phyloP scores from a whole-genome alignment of 2,329 filamentous ascomycete genomes.

The Parasarocladium wereldwijsianum region DNA sequence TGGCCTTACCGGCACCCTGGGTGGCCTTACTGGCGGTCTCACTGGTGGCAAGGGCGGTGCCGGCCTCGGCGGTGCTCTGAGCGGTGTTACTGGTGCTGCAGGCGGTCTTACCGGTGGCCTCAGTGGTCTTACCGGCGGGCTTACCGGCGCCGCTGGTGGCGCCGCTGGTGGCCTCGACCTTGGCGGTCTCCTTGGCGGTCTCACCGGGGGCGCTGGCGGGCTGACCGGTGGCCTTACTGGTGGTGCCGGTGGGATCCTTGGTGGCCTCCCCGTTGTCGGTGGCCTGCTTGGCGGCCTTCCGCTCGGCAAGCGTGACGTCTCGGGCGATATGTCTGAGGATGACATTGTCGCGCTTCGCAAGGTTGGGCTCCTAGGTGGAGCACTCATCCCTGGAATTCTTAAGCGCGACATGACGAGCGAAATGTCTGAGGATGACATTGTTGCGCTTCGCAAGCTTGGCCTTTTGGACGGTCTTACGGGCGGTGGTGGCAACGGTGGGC shows the following conservation, averaged over 20 bases:
- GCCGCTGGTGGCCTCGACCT: neutral
- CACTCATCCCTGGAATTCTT: no score
- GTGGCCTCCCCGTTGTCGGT: neutral
- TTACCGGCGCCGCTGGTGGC: neutral
- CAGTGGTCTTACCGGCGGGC: neutral
- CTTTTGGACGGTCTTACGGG: no score
- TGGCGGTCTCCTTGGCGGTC: neutral
- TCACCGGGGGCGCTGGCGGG: neutral
- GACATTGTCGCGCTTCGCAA: no score
- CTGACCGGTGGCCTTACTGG: neutral
- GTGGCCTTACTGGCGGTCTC: constrained; percentile 1
- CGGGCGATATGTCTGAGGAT: no score
- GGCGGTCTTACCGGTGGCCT: neutral
- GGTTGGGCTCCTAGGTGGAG: no score
- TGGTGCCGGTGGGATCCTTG: neutral
- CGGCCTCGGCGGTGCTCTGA: no score
- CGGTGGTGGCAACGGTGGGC: no score
- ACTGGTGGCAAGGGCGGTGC: neutral
- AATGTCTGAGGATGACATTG: no score
- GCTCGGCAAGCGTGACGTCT: neutral
- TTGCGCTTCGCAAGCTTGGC: no score
- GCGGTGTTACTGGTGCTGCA: no score
- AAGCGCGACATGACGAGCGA: no score
- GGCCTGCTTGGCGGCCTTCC: neutral
- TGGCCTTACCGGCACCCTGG: neutral